These are phyloP conservation scores for Echeveria elegans DNA, from an alignment of 164 flowering plant genomes.

Conservation along the genomic window DNA sequence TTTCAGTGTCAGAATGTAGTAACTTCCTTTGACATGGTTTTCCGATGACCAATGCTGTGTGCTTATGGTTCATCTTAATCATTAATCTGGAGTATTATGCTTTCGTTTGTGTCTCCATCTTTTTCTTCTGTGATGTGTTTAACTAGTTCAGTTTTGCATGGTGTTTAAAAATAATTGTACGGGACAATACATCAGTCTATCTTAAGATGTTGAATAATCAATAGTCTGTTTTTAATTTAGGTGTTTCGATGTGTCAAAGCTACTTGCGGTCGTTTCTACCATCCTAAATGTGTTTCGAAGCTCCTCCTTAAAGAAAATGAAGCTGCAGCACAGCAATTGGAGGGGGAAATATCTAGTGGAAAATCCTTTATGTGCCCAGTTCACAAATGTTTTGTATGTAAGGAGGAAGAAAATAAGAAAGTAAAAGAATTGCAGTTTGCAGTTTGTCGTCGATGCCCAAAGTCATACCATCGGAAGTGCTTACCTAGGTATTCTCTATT, in stretches of 20 bases:
- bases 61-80: not conserved
- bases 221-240: slow-evolving; percentile 20
- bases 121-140: not conserved
- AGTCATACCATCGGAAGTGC: slow-evolving; percentile 78
- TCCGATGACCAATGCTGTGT: not conserved
- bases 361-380: slow-evolving; percentile 63
- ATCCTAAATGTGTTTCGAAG: slow-evolving; percentile 63
- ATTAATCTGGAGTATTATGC: not conserved
- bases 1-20: not conserved
- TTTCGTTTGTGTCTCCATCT: not conserved
- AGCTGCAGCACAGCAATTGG: slow-evolving; percentile 30
- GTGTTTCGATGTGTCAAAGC: slow-evolving; percentile 65
- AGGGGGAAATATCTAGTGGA: slow-evolving; percentile 42
- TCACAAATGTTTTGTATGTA: slow-evolving; percentile 60
- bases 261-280: slow-evolving; percentile 76
- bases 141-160: not conserved
- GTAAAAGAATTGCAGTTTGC: slow-evolving; percentile 56
- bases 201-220: not conserved
- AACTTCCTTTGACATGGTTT: not conserved
- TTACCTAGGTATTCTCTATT: slow-evolving; percentile 51
- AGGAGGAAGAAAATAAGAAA: slow-evolving; percentile 42
- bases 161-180: not conserved
- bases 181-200: not conserved
- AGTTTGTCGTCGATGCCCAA: slow-evolving; percentile 85
- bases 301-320: slow-evolving; percentile 31